phyloP scores from a whole-genome alignment of 495 filamentous ascomycete genomes.

The Trichodelitschia bisporula region DNA sequence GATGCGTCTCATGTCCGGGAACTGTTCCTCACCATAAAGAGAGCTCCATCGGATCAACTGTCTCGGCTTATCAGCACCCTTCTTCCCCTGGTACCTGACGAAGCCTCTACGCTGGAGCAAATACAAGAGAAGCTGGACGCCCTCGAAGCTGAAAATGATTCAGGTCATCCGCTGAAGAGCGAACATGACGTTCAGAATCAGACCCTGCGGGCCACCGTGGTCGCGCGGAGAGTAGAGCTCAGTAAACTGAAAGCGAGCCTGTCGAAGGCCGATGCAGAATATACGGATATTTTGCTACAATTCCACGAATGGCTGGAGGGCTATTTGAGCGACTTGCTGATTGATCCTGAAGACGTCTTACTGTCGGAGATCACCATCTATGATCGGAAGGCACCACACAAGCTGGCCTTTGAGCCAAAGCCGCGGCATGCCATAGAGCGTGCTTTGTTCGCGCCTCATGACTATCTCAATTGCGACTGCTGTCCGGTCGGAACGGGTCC shows the following conservation, averaged over 20 bases:
- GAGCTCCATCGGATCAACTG: conserved; percentile 7
- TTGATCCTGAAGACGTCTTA: conserved; percentile 36
- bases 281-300: conserved; percentile 46
- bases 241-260: conserved; percentile 56
- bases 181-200: conserved; percentile 48
- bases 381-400: conserved; percentile 54
- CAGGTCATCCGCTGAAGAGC: conserved; percentile 30
- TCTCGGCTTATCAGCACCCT: too few relatives aligned
- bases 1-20: conserved; percentile 26
- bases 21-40: conserved; percentile 23
- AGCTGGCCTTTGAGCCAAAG: conserved; percentile 59
- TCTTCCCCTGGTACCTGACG: too few relatives aligned
- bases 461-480: conserved; percentile 62
- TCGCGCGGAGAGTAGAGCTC: conserved; percentile 68
- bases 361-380: conserved; percentile 67
- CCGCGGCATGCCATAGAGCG: conserved; percentile 59
- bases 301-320: conserved; percentile 29
- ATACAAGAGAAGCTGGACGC: too few relatives aligned
- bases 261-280: conserved; percentile 47
- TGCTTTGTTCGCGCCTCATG: conserved; percentile 53
- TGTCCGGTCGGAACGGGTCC: neutral
- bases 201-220: conserved; percentile 55
- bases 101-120: too few relatives aligned
- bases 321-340: conserved; percentile 26
- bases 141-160: conserved; percentile 3